These are phyloP conservation scores for Globisporangium acanthophoron DNA, from an alignment of 352 stramenopile species.

Conservation along the genomic window DNA sequence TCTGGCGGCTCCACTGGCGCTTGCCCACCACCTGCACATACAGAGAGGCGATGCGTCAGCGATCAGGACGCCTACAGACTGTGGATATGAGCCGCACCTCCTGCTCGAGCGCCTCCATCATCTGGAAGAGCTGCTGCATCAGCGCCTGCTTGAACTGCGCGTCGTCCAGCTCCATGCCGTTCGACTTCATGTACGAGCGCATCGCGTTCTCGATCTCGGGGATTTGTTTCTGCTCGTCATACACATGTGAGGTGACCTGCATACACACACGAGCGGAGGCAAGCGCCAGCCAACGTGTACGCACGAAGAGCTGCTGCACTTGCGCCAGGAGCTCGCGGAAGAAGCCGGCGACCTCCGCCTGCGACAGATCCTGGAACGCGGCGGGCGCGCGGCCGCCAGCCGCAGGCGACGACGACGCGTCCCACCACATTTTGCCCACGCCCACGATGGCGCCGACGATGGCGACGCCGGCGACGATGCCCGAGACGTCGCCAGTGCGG, in stretches of 20 bases:
- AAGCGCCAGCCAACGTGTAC: neutral
- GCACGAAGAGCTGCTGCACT: slow-evolving; percentile 65
- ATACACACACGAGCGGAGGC: neutral
- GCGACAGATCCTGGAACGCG: slow-evolving; percentile 50
- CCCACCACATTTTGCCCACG: slow-evolving; percentile 86
- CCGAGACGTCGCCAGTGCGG: slow-evolving; percentile 47
- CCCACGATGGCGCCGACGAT: slow-evolving; percentile 59
- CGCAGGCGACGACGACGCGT: slow-evolving; percentile 44
- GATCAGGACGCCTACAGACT: too few species aligned
- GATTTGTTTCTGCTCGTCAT: slow-evolving; percentile 39
- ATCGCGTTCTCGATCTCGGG: slow-evolving; percentile 60
- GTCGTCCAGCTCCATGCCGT: slow-evolving; percentile 60
- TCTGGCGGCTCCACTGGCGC: slow-evolving; percentile 56
- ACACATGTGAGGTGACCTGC: neutral
- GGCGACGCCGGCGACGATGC: slow-evolving; percentile 61
- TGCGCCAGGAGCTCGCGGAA: slow-evolving; percentile 65
- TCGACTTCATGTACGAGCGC: slow-evolving; percentile 58
- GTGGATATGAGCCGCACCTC: slow-evolving; percentile 11
- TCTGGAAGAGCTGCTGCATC: slow-evolving; percentile 68
- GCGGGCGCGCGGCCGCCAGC: slow-evolving; percentile 1
- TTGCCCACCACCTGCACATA: slow-evolving; percentile 37
- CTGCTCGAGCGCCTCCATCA: slow-evolving; percentile 64
- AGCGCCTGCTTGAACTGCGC: slow-evolving; percentile 72
- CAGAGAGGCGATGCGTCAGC: neutral
- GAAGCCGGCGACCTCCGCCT: slow-evolving; percentile 57